Conservation (phyloP, 495 filamentous ascomycete genomes). For the Polyplosphaeria fusca region DNA sequence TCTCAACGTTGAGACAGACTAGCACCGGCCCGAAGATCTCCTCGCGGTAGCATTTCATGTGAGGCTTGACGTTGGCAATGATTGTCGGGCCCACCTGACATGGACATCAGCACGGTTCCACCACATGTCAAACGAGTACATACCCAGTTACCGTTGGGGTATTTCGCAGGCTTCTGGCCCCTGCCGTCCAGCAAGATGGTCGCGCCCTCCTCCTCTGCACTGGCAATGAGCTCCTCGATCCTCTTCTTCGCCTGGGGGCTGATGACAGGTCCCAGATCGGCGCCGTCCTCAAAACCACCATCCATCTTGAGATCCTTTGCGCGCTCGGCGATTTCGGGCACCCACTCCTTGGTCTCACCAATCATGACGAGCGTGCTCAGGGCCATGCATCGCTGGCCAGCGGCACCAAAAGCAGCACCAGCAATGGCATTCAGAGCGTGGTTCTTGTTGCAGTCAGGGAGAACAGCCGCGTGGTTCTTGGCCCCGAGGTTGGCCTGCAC, state of each 20-base stretch:
- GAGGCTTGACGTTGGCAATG: constrained; percentile 84
- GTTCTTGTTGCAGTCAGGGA: constrained; percentile 98
- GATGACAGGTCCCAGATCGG: constrained; percentile 96
- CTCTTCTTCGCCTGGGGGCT: constrained; percentile 85
- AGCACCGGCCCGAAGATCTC: constrained; percentile 98
- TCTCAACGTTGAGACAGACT: constrained; percentile 77
- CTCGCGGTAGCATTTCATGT: constrained; percentile 92
- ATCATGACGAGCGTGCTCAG: constrained; percentile 92
- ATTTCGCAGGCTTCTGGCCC: constrained; percentile 82
- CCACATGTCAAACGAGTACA: constrained; percentile 37
- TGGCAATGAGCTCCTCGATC: constrained; percentile 84
- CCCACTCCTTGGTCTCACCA: constrained; percentile 89
- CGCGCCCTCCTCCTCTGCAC: constrained; percentile 87
- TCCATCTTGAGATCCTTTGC: constrained; percentile 88
- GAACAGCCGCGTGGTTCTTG: constrained; percentile 95
- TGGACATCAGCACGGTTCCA: constrained; percentile 3
- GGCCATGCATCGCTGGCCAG: constrained; percentile 97
- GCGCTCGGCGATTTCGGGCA: constrained; percentile 84
- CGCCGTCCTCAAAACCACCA: constrained; percentile 90
- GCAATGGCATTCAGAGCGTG: constrained; percentile 91
- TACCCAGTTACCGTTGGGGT: constrained; percentile 95
- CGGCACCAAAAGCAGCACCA: constrained; percentile 93
- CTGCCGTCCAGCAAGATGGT: constrained; percentile 93
- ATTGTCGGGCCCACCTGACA: constrained; percentile 77
- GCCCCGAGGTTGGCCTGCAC: constrained; percentile 98